Evolutionary conservation across 1,139 yeast genomes (phyloP).

Genomic region (Debaryomyces nepalensis): DNA sequence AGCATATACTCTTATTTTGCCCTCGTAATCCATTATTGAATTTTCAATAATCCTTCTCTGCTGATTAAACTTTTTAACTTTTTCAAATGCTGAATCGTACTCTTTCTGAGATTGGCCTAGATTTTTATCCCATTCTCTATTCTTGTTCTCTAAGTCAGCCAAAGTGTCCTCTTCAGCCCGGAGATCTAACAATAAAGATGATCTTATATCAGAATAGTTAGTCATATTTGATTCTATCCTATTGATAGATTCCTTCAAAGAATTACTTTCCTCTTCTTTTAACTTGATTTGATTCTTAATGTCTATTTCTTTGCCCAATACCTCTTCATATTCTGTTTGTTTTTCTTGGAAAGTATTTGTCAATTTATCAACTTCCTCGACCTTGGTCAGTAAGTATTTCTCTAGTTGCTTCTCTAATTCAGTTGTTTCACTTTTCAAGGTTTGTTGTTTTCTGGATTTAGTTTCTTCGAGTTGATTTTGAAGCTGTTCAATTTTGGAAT

Average conservation of each 20-base stretch:
- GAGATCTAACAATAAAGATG: slow-evolving; percentile 17
- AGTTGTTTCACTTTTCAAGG: slow-evolving; percentile 22
- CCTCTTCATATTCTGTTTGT: slow-evolving; percentile 15
- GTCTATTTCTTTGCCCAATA: slow-evolving; percentile 8
- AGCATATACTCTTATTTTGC: slow-evolving; percentile 40
- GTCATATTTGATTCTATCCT: slow-evolving; percentile 19
- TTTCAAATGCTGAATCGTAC: slow-evolving; percentile 20
- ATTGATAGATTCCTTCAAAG: slow-evolving; percentile 3
- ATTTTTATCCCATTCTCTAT: slow-evolving; percentile 18
- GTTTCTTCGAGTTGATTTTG: slow-evolving; percentile 19
- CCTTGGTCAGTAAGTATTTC: slow-evolving; percentile 20
- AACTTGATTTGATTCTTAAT: slow-evolving; percentile 16
- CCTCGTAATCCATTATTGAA: slow-evolving; percentile 54
- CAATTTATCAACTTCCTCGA: slow-evolving; percentile 23
- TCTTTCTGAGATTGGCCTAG: slow-evolving; percentile 14
- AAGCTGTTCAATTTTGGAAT: slow-evolving; percentile 18
- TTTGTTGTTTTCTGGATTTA: slow-evolving; percentile 18
- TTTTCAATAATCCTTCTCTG: slow-evolving; percentile 53
- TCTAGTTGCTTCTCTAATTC: slow-evolving; percentile 27
- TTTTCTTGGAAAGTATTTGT: slow-evolving; percentile 18
- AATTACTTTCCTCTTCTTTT: slow-evolving; percentile 12
- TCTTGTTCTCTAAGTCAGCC: slow-evolving; percentile 13
- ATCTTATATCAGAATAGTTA: slow-evolving; percentile 20
- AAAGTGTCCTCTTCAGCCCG: slow-evolving; percentile 16
- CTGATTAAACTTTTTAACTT: slow-evolving; percentile 27